Base-by-base conservation (phyloP, 208 protist genomes). In the Blechomonas ayalai region DNA sequence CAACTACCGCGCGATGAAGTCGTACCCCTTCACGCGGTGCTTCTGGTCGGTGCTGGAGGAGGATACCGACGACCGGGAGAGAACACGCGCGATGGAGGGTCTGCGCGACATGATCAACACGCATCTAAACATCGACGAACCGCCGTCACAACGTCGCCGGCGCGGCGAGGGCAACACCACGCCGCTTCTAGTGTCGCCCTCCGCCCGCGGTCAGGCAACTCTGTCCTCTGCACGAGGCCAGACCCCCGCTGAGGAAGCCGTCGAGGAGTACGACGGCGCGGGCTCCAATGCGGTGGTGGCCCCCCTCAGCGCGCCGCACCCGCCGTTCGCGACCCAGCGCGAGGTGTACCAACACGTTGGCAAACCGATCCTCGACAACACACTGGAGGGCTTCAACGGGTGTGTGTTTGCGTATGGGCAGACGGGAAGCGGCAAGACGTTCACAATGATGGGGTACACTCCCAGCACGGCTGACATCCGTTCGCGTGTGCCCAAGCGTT, bases 401-500 rank as follows among this genome's bases (percentile, higher is more conserved):
- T 85, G 82, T 41, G 61, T 96, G 33, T 95, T 95, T 47, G 86
- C 84, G 9, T 95, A 95, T 62, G 88, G 89, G 8, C 80, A 90
- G 60, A 97, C 91, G 0, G 76, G 77, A 38, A 77, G 68, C 36
- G 92, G 92, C 61, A 97, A 97, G 61, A 96, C 92, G 13, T 94
- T 93, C 69, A 95, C 92, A 16, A 97, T 96, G 73, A 62, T 91
- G 18, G 90, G 91, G 29, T 82, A 85, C 52, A 59, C 64, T 4
- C 76, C 81, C 25, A 59, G 36, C 13, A 27, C 28, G 16, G 15
- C 58, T 12, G 64, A 67, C 7, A 50, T 54, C 33, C 6, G 16
- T 12, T 4, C 23, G 7, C 1, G n/a, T 4, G 12, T 22, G 36
- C 37, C 16, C n/a, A 46, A 32, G 4, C 32, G 47, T 1, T 15